Base-by-base conservation (phyloP, 2,329 filamentous ascomycete species). In the Graphium sp. region DNA sequence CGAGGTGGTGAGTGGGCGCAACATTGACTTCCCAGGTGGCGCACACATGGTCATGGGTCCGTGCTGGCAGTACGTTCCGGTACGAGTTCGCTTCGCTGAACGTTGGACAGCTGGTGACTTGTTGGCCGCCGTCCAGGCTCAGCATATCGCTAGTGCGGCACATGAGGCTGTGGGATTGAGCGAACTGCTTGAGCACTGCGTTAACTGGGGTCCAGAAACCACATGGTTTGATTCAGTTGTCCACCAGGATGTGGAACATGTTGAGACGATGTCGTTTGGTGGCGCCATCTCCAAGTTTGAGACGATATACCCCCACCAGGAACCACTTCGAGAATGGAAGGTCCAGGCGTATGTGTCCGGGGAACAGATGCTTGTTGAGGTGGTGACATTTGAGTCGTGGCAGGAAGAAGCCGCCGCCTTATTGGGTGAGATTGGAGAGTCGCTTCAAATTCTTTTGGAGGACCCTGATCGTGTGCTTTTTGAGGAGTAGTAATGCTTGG, bases 51-150 rank as follows among this genome's bases (percentile, higher is more conserved):
- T 75, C 26, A 58, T 68, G 25, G 74, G 74, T 0, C 74, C 74
- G 1, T 74, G 70, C 35, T 73, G 73, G 58, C 73, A 78, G 39
- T 72, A 76, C 41, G 58, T 74, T 1, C 74, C 74, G 1, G 60
- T 77, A 20, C 60, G 74, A 13, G 61, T 78, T 10, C 50, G 49
- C 17, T 67, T 78, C 39, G 49, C 53, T 3, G 39, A 54, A 0
- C 42, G 46, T 3, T 67, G 64, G 60, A 66, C 56, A 4, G 62
- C 51, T 1, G 35, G 55, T 3, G 62, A 71, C 31, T 50, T 73
- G 4, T 56, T 73, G 32, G 50, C 53, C 11, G 47, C 54, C 32
- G 55, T 72, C 13, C 65, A 73, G 45, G 49, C 61, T 33, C 68
- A 73, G 43, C 65, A 72, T 40, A 55, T 70, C 24, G 54, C 61